These are phyloP conservation scores for Amaranthus cruentus DNA, from an alignment of 148 eudicot species.

Conservation along the genomic window DNA sequence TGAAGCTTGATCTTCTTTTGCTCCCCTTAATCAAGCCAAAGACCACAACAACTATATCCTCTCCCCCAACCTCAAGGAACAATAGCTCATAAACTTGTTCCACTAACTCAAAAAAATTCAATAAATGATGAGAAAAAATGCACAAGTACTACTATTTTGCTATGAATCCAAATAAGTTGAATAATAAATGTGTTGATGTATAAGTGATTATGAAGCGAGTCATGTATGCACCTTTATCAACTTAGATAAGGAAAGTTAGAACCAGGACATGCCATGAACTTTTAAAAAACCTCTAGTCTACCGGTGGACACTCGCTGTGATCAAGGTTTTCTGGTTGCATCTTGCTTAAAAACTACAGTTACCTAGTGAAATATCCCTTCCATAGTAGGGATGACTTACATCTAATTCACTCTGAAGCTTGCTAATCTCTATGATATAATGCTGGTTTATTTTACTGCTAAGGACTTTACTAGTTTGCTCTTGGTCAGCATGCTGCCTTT, in stretches of 20 bases:
- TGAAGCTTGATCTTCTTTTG: too few relatives aligned
- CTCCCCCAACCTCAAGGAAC: background rate
- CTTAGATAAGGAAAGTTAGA: background rate
- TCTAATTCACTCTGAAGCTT: conserved; percentile 74
- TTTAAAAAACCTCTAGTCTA: background rate
- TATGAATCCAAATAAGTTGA: background rate
- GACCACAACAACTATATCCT: background rate
- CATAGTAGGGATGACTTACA: conserved; percentile 31
- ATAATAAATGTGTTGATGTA: background rate
- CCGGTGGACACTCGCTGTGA: background rate
- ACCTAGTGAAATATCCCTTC: background rate
- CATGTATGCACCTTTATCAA: background rate
- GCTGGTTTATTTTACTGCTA: conserved; percentile 23
- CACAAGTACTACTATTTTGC: background rate
- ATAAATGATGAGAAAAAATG: background rate
- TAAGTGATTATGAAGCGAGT: background rate
- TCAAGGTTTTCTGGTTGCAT: background rate
- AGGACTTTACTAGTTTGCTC: conserved; percentile 33
- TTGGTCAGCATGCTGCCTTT: conserved; percentile 57
- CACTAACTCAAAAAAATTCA: background rate
- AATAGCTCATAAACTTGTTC: background rate
- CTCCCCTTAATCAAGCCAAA: background rate
- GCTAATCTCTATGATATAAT: conserved; percentile 49
- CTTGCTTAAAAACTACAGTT: background rate
- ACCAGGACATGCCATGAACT: background rate